Percentiles rank a stretch among this genome's conserved stretches.
phyloP scores from a whole-genome alignment of 768 basidiomycete species.

The Tephrocybe sp. region DNA sequence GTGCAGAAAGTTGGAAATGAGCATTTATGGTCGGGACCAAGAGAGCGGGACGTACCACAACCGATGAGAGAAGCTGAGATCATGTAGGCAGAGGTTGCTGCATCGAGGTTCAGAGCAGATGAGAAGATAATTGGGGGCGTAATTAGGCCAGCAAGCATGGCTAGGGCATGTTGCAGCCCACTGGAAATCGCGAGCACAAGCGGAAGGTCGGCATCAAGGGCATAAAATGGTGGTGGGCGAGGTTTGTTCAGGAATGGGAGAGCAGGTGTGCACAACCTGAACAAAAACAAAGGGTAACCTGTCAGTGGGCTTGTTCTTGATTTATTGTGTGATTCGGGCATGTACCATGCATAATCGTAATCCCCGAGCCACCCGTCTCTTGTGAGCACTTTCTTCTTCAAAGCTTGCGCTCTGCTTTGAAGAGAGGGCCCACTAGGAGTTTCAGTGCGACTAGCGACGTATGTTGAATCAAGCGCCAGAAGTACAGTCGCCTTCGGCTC shows the following conservation, averaged over 20 bases:
- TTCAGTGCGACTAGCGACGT: not conserved
- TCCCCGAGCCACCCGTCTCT: constrained; percentile 80
- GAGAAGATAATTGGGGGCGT: constrained; percentile 85
- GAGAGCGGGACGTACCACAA: constrained; percentile 49
- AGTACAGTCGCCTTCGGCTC: constrained; percentile 14
- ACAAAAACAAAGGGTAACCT: not conserved
- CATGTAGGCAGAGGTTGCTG: constrained; percentile 68
- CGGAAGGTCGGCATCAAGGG: constrained; percentile 70
- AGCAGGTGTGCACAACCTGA: constrained; percentile 64
- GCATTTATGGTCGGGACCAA: not conserved
- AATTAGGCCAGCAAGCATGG: constrained; percentile 82
- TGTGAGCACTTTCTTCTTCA: constrained; percentile 37
- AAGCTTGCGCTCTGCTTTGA: constrained; percentile 1
- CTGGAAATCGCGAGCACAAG: constrained; percentile 70
- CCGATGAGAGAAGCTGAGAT: constrained; percentile 80
- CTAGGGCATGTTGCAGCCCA: constrained; percentile 75
- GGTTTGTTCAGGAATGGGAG: constrained; percentile 55
- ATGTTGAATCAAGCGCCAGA: constrained; percentile 11
- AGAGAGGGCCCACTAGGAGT: not conserved
- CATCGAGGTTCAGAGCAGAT: constrained; percentile 57
- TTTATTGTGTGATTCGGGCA: not conserved
- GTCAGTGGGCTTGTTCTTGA: not conserved
- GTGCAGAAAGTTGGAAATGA: not conserved
- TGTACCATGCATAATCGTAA: constrained; percentile 70
- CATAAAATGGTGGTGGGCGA: constrained; percentile 70